phyloP scores from a whole-genome alignment of 371 early-diverging fungal genomes.

The Lichtheimia ornata region DNA sequence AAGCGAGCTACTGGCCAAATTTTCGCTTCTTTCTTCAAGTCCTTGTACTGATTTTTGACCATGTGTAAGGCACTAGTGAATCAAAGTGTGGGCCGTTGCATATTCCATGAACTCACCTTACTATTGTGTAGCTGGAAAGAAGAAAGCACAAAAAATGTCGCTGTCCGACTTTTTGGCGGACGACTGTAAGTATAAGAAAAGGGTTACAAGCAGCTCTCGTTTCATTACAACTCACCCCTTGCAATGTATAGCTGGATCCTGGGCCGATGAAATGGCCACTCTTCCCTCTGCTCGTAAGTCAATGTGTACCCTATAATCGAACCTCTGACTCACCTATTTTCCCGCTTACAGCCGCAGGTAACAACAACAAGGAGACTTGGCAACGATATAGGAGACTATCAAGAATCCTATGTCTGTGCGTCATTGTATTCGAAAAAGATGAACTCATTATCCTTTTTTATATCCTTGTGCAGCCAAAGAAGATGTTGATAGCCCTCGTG shows the following conservation, averaged over 20 bases:
- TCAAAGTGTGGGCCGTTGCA: too few relatives aligned
- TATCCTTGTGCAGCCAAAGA: constrained; percentile 18
- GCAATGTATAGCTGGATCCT: constrained; percentile 53
- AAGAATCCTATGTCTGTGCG: too few relatives aligned
- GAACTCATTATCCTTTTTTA: constrained; percentile 4
- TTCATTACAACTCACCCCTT: constrained; percentile 23
- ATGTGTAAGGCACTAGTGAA: too few relatives aligned
- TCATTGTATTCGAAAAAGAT: too few relatives aligned
- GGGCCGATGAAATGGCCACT: constrained; percentile 92
- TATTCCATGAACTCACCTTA: too few relatives aligned
- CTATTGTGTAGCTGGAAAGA: constrained; percentile 56
- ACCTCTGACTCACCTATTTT: too few relatives aligned
- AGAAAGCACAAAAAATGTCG: constrained; percentile 79
- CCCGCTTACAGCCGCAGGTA: constrained; percentile 38
- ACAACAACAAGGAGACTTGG: constrained; percentile 16
- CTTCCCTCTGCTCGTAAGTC: constrained; percentile 89
- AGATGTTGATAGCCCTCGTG: constrained; percentile 20
- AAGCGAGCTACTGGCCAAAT: too few relatives aligned
- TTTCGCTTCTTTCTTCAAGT: too few relatives aligned
- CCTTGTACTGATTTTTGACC: too few relatives aligned
- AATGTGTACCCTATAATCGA: background rate
- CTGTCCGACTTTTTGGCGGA: constrained; percentile 79
- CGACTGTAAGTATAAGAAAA: constrained; percentile 60
- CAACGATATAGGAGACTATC: background rate
- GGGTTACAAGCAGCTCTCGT: constrained; percentile 10